phyloP scores from a whole-genome alignment of 805 yeast genomes.

The Nadsonia fulvescens region DNA sequence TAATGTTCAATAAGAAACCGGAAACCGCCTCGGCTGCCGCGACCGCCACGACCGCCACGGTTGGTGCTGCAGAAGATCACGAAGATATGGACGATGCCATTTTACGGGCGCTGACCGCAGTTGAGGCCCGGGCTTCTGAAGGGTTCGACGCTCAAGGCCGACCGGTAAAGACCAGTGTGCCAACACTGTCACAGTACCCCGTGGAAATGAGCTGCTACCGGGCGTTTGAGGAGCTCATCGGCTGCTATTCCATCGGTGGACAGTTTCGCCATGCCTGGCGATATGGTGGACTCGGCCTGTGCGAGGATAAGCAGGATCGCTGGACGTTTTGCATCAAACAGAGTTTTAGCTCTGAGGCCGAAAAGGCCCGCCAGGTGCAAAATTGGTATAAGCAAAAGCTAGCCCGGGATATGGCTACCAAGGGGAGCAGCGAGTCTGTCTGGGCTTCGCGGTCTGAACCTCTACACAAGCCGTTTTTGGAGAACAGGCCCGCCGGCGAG shows the following conservation, averaged over 20 bases:
- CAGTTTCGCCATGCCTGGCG: constrained; percentile 72
- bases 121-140: no score
- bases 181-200: constrained; percentile 17
- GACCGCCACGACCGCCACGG: no score
- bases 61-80: no score
- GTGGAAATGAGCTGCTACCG: constrained; percentile 55
- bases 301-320: constrained; percentile 53
- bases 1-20: no score
- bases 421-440: constrained; percentile 69
- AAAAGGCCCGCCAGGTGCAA: constrained; percentile 34
- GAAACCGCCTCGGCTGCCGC: no score
- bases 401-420: constrained; percentile 34
- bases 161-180: no score
- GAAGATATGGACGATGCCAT: no score
- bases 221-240: constrained; percentile 71
- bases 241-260: constrained; percentile 83
- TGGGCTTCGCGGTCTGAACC: constrained; percentile 39
- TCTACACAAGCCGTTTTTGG: constrained; percentile 23
- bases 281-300: constrained; percentile 58
- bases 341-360: constrained; percentile 36
- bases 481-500: no score
- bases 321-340: constrained; percentile 64
- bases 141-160: no score
- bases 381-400: constrained; percentile 49
- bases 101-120: no score